Evolutionary conservation across 805 yeast species (phyloP).

Genomic region (Starmerella riodocensis): DNA sequence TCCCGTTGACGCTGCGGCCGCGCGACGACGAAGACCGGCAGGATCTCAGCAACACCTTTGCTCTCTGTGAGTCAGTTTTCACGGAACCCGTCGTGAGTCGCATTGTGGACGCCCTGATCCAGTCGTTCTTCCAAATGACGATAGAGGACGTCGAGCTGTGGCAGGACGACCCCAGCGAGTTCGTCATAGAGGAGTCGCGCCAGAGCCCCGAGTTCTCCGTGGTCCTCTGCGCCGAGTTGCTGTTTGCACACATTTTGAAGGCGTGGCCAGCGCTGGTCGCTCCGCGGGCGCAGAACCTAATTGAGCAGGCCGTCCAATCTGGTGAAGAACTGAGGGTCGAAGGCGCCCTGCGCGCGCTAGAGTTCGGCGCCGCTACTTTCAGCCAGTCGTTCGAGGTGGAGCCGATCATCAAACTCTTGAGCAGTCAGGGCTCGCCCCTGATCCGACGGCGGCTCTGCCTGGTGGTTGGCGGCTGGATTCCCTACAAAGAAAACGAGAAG

Average conservation of each 20-base stretch:
- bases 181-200: constrained; percentile 67
- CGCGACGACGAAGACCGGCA: constrained; percentile 51
- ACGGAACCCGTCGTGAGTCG: constrained; percentile 32
- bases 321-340: constrained; percentile 57
- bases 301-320: constrained; percentile 25
- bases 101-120: constrained; percentile 53
- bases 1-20: constrained; percentile 31
- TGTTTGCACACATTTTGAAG: constrained; percentile 60
- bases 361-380: constrained; percentile 56
- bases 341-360: constrained; percentile 70
- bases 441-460: constrained; percentile 65
- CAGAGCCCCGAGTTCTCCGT: constrained; percentile 61
- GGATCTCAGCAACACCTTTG: constrained; percentile 48
- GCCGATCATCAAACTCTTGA: constrained; percentile 53
- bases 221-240: constrained; percentile 75
- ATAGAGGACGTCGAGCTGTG: constrained; percentile 72
- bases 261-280: constrained; percentile 49
- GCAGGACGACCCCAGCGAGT: constrained; percentile 82
- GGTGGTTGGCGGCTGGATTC: constrained; percentile 69
- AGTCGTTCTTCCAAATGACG: constrained; percentile 59
- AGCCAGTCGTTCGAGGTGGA: constrained; percentile 36
- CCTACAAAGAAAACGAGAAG: constrained; percentile 41
- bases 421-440: constrained; percentile 57
- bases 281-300: constrained; percentile 39
- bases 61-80: constrained; percentile 39